Evolutionary conservation across 805 yeast genomes (phyloP).

Genomic region (Kuraishia borneana): DNA sequence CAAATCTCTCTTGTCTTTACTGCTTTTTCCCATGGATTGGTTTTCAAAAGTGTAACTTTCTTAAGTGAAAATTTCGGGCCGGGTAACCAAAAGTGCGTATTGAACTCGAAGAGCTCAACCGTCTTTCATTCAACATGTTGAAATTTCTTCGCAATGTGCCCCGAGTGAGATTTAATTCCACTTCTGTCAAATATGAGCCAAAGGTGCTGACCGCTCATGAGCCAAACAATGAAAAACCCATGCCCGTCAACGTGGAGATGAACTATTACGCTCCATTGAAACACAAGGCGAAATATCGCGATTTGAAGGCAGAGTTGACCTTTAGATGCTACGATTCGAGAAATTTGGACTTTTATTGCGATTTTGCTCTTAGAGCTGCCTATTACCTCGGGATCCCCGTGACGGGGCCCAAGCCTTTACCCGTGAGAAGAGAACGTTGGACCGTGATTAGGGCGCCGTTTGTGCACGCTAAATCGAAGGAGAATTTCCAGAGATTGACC

Average conservation of each 20-base stretch:
- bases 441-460: slow-evolving; percentile 91
- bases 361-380: slow-evolving; percentile 84
- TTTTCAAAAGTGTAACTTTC: too few species aligned
- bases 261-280: slow-evolving; percentile 73
- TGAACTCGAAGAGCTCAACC: too few species aligned
- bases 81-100: too few species aligned
- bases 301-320: slow-evolving; percentile 66
- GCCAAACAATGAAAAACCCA: slow-evolving; percentile 35
- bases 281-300: slow-evolving; percentile 56
- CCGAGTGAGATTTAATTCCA: not conserved
- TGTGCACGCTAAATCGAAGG: slow-evolving; percentile 88
- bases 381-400: slow-evolving; percentile 84
- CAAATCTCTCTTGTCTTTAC: slow-evolving; percentile 89
- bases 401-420: slow-evolving; percentile 57
- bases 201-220: slow-evolving; percentile 22
- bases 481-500: slow-evolving; percentile 85
- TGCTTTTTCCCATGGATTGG: slow-evolving; percentile 94
- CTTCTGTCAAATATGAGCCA: slow-evolving; percentile 20
- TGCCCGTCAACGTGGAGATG: slow-evolving; percentile 80
- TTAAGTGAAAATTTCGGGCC: too few species aligned
- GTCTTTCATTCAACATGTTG: too few species aligned
- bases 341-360: slow-evolving; percentile 64
- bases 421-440: slow-evolving; percentile 74
- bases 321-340: slow-evolving; percentile 63
- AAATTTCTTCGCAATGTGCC: too few species aligned